phyloP scores from a whole-genome alignment of 164 flowering plant species.

The Chimonanthus salicifolius region DNA sequence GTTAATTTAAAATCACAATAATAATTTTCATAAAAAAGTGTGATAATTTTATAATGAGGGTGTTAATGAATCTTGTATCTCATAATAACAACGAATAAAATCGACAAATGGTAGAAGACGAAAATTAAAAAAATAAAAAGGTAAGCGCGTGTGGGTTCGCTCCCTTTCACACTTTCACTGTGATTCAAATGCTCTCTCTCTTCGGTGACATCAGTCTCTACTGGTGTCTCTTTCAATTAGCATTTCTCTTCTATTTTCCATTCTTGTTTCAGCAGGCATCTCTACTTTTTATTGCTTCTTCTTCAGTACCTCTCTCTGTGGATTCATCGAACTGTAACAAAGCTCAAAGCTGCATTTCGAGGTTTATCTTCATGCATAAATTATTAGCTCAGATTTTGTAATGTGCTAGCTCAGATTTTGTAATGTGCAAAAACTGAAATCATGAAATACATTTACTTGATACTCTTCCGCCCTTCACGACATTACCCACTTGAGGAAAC shows the following conservation, averaged over 20 bases:
- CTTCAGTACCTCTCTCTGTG: not conserved
- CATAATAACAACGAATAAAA: no score
- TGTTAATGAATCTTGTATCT: no score
- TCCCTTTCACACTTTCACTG: not conserved
- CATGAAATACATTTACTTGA: not conserved
- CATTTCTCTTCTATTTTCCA: not conserved
- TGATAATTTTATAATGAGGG: no score
- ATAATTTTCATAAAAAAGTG: no score
- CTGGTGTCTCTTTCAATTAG: not conserved
- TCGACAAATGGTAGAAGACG: no score
- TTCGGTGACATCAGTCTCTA: not conserved
- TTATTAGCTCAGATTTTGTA: no score
- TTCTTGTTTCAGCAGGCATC: not conserved
- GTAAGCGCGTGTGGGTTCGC: not conserved
- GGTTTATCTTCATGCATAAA: not conserved
- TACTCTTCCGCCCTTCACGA: not conserved
- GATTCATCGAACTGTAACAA: no score
- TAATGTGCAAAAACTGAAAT: not conserved
- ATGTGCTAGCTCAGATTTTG: not conserved
- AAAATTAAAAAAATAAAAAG: no score
- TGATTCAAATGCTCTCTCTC: not conserved
- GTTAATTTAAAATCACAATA: no score
- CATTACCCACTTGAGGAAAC: not conserved
- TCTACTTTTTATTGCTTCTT: not conserved
- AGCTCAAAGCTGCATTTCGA: not conserved